A percentile compares a stretch with the other conserved stretches of the same genome.
Conservation (phyloP, 1,139 yeast species). For the Hansenula anomala region DNA sequence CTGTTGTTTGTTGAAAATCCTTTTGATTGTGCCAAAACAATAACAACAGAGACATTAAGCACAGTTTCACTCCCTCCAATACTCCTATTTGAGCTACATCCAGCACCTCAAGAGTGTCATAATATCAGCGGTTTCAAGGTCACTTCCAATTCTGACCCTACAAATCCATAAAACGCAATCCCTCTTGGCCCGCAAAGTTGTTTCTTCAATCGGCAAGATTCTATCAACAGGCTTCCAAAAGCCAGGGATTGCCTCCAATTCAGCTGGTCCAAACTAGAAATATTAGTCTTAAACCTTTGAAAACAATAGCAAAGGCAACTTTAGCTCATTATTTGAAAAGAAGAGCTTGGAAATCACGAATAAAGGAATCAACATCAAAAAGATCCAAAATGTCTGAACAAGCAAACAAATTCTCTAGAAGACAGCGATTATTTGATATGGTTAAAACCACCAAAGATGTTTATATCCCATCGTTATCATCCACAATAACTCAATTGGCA, state of each 20-base stretch:
- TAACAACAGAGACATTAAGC: no score
- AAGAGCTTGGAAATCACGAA: background rate
- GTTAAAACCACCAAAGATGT: constrained; percentile 54
- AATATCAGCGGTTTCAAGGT: no score
- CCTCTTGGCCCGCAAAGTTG: background rate
- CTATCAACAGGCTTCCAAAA: background rate
- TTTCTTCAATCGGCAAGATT: background rate
- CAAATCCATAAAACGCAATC: no score
- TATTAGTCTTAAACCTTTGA: background rate
- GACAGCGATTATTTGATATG: constrained; percentile 35
- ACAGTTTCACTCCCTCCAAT: no score
- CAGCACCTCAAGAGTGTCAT: no score
- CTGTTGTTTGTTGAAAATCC: no score
- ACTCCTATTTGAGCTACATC: no score
- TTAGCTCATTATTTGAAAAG: background rate
- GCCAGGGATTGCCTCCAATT: background rate
- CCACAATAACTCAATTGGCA: constrained; percentile 45
- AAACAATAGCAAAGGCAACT: background rate
- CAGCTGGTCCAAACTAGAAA: background rate
- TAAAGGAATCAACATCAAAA: constrained; percentile 22
- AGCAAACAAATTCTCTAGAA: constrained; percentile 27
- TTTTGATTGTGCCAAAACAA: no score
- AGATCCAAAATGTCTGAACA: constrained; percentile 37
- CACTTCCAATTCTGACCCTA: no score
- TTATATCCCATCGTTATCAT: constrained; percentile 48